A percentile compares a stretch with the other conserved stretches of the same genome.
Conservation (phyloP, 2,329 filamentous ascomycete species). For the Aureobasidium sp. region DNA sequence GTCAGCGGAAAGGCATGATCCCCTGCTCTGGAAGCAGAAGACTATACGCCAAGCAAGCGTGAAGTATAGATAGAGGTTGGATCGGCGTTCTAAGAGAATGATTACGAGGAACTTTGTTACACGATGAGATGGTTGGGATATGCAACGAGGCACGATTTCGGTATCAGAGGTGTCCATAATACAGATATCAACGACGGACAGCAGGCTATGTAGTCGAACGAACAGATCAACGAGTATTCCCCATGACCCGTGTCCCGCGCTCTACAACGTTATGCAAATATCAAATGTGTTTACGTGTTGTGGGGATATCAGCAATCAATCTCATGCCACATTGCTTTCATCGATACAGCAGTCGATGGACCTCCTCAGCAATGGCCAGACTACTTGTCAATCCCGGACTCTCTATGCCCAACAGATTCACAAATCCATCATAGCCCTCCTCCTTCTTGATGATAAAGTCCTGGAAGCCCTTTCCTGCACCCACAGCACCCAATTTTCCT, state of each 20-base stretch:
- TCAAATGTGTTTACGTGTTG: background rate
- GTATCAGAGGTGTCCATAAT: conserved; percentile 2
- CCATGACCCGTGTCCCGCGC: too few species aligned
- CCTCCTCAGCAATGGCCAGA: conserved; percentile 77
- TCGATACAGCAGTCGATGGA: conserved; percentile 49
- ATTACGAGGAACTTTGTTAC: background rate
- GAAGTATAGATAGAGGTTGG: background rate
- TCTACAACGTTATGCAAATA: too few species aligned
- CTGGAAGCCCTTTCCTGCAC: conserved; percentile 58
- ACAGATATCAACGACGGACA: conserved; percentile 4
- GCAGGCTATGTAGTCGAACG: background rate
- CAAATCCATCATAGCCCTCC: conserved; percentile 70
- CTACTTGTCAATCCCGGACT: conserved; percentile 84
- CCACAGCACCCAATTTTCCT: conserved; percentile 52
- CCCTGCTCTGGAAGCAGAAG: conserved; percentile 5
- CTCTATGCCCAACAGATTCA: conserved; percentile 89
- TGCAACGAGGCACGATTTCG: conserved; percentile 1
- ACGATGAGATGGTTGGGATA: background rate
- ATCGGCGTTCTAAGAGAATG: background rate
- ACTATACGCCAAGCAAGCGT: too few species aligned
- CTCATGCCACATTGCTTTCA: background rate
- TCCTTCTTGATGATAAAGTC: conserved; percentile 80
- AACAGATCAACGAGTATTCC: background rate
- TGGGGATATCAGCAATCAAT: too few species aligned
- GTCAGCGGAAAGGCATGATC: conserved; percentile 28